phyloP scores from a whole-genome alignment of 2,329 filamentous ascomycete species.

The Apiospora marii region DNA sequence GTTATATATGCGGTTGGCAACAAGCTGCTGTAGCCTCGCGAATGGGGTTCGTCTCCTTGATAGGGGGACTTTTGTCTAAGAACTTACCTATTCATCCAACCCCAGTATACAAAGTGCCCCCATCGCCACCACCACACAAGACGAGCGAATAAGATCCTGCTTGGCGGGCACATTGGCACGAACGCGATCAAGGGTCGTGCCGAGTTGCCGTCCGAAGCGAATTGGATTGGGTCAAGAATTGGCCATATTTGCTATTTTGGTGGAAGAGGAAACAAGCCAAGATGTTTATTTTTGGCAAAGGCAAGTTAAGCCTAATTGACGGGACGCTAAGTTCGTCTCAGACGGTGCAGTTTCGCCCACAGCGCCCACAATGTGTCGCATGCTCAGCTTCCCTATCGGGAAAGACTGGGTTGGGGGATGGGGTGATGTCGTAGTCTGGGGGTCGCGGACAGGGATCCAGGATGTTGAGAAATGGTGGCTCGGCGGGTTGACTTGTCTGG shows the following conservation, averaged over 20 bases:
- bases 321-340: neutral
- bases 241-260: neutral
- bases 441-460: neutral
- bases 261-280: neutral
- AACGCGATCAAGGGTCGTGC: neutral
- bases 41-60: neutral
- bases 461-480: neutral
- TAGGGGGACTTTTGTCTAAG: neutral
- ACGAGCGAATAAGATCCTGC: neutral
- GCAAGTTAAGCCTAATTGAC: neutral
- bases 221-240: neutral
- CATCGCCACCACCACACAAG: neutral
- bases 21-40: neutral
- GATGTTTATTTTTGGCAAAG: neutral
- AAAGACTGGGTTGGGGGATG: neutral
- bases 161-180: neutral
- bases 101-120: neutral
- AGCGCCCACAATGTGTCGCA: neutral
- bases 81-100: neutral
- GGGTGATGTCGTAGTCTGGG: conserved; percentile 14
- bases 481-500: neutral
- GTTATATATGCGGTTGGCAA: neutral
- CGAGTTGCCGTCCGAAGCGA: neutral
- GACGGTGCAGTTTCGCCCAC: neutral
- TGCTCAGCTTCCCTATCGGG: conserved; percentile 6